These are phyloP conservation scores for Lasiosphaeria miniovina DNA, from an alignment of 495 filamentous ascomycete species.

Conservation along the genomic window DNA sequence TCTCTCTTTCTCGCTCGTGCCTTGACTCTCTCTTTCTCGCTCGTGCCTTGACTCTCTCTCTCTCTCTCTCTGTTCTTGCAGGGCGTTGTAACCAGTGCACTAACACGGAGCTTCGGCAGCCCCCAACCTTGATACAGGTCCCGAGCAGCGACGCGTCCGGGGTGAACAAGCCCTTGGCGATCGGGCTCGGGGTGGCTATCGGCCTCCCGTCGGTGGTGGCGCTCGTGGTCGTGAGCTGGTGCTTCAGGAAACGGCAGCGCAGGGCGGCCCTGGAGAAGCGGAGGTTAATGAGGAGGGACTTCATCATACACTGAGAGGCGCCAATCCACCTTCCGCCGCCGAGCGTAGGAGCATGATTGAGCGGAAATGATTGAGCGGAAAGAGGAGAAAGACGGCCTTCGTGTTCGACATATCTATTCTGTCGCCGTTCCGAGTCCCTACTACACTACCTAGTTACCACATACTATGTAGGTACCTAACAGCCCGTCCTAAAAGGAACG, in stretches of 20 bases:
- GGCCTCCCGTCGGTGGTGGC: conserved; percentile 22
- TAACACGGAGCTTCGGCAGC: background rate
- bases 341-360: too few species aligned
- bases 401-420: too few species aligned
- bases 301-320: conserved; percentile 30
- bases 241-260: conserved; percentile 18
- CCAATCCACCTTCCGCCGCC: too few species aligned
- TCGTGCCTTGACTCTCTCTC: too few species aligned
- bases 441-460: too few species aligned
- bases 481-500: too few species aligned
- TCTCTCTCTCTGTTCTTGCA: background rate
- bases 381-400: too few species aligned
- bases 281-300: conserved; percentile 24
- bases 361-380: too few species aligned
- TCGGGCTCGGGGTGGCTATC: conserved; percentile 30
- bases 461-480: too few species aligned
- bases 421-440: too few species aligned
- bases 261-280: conserved; percentile 18
- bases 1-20: background rate
- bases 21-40: background rate
- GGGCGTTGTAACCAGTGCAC: background rate
- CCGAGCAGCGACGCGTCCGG: conserved; percentile 1
- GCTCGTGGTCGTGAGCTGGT: conserved; percentile 23
- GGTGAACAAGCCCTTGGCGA: conserved; percentile 23
- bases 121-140: conserved; percentile 7